Evolutionary conservation across 257 asterid genomes (phyloP).

Genomic region (Schizonepeta tenuifolia): DNA sequence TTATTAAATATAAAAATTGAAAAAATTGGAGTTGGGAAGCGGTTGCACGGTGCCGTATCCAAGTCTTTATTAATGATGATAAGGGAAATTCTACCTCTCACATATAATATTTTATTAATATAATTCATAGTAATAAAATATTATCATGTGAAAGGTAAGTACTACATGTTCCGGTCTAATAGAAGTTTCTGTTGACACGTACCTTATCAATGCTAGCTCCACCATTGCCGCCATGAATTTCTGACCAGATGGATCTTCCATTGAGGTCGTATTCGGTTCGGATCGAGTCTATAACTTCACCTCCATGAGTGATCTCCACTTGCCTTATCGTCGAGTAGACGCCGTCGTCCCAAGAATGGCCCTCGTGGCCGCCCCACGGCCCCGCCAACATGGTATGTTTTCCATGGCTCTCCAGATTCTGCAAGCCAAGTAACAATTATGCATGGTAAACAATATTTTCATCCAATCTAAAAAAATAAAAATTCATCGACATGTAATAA

Average conservation of each 20-base stretch:
- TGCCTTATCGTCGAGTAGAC: conserved; percentile 56
- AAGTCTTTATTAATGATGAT: too few species aligned
- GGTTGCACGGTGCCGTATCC: too few species aligned
- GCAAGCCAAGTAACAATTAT: neutral
- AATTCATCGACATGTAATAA: neutral
- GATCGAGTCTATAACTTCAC: conserved; percentile 56
- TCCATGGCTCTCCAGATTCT: conserved; percentile 46
- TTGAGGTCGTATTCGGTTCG: conserved; percentile 64
- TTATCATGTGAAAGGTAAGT: too few species aligned
- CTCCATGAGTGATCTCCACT: conserved; percentile 70
- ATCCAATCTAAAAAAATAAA: too few species aligned
- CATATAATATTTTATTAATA: too few species aligned
- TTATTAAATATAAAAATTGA: too few species aligned
- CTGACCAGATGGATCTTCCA: conserved; percentile 70
- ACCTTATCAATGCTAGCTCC: conserved; percentile 64
- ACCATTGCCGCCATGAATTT: conserved; percentile 77
- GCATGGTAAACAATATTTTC: neutral
- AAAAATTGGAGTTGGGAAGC: too few species aligned
- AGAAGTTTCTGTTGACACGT: too few species aligned
- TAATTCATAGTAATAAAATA: too few species aligned
- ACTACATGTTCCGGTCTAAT: too few species aligned
- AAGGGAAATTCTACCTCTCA: too few species aligned
- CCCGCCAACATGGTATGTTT: conserved; percentile 53
- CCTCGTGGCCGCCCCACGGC: conserved; percentile 89
- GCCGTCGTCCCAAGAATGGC: conserved; percentile 81